phyloP scores from a whole-genome alignment of 73 alveolate species.

The Stentor roeselii region DNA sequence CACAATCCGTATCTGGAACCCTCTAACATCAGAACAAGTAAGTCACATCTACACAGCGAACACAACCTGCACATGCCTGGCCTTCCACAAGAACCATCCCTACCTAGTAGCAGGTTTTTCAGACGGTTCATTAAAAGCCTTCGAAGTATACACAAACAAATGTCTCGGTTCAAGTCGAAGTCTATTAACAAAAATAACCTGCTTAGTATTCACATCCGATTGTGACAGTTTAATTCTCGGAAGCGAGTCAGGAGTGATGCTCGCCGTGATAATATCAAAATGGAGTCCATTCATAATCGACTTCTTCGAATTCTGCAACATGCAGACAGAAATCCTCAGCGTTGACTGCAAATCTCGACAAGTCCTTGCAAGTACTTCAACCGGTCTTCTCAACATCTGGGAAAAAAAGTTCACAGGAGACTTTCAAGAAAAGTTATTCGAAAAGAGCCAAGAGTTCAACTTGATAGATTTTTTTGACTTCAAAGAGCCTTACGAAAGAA shows the following conservation, averaged over 20 bases:
- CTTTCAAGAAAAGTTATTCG: background rate
- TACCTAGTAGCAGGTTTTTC: slow-evolving; percentile 7
- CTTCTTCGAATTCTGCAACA: background rate
- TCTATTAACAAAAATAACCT: background rate
- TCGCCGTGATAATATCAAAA: background rate
- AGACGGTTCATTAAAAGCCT: background rate
- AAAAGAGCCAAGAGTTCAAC: background rate
- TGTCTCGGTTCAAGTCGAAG: background rate
- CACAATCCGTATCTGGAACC: slow-evolving; percentile 54
- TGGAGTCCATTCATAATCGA: slow-evolving; percentile 10
- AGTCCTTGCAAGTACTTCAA: background rate
- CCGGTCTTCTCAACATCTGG: background rate
- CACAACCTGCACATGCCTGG: background rate
- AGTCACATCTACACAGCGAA: background rate
- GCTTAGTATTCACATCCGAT: background rate
- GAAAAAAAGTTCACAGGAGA: slow-evolving; percentile 23
- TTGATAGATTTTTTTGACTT: background rate
- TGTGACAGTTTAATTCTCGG: slow-evolving; percentile 1
- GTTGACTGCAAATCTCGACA: background rate
- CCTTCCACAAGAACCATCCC: background rate
- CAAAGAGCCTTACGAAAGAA: background rate
- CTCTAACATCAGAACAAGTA: slow-evolving; percentile 22
- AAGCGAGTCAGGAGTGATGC: background rate
- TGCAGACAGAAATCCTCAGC: background rate
- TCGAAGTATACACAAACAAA: background rate